Percentiles rank a stretch among this genome's conserved stretches.
phyloP scores from a whole-genome alignment of 2,329 filamentous ascomycete species.

The Coniochaeta ligniaria region DNA sequence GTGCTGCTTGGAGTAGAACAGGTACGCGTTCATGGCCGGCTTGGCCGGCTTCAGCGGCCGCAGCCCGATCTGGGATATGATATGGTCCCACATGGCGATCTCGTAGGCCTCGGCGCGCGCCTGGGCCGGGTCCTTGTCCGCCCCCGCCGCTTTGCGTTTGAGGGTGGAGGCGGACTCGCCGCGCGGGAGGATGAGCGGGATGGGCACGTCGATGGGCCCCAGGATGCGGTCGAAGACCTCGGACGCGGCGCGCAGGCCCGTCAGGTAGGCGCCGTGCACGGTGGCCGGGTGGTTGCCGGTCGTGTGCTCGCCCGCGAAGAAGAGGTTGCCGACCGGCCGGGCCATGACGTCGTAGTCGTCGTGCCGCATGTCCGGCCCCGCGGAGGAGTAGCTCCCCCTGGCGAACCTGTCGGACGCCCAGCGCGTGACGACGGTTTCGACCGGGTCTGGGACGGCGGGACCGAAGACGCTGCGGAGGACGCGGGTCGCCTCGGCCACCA shows the following conservation, averaged over 20 bases:
- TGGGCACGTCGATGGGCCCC: slow-evolving; percentile 71
- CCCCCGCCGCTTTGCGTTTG: slow-evolving; percentile 47
- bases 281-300: slow-evolving; percentile 94
- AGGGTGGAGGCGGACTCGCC: slow-evolving; percentile 37
- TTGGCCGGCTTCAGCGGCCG: slow-evolving; percentile 67
- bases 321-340: slow-evolving; percentile 72
- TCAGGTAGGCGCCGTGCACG: slow-evolving; percentile 93
- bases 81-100: slow-evolving; percentile 41
- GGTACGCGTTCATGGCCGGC: slow-evolving; percentile 74
- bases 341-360: slow-evolving; percentile 95
- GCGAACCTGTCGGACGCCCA: slow-evolving; percentile 90
- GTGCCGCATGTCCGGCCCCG: slow-evolving; percentile 71
- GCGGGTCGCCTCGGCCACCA: slow-evolving; percentile 73
- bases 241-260: slow-evolving; percentile 80
- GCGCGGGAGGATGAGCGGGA: slow-evolving; percentile 66
- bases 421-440: slow-evolving; percentile 82
- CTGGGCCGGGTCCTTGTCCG: slow-evolving; percentile 38
- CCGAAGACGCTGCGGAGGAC: slow-evolving; percentile 74
- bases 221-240: slow-evolving; percentile 76
- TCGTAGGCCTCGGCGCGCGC: slow-evolving; percentile 52
- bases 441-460: slow-evolving; percentile 62
- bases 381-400: slow-evolving; percentile 92
- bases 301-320: slow-evolving; percentile 95
- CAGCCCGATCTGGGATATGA: slow-evolving; percentile 58
- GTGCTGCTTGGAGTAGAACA: slow-evolving; percentile 73